A percentile compares a stretch with the other conserved stretches of the same genome.
Conservation (phyloP, 805 yeast genomes). For the Yamadazyma phyllophila region DNA sequence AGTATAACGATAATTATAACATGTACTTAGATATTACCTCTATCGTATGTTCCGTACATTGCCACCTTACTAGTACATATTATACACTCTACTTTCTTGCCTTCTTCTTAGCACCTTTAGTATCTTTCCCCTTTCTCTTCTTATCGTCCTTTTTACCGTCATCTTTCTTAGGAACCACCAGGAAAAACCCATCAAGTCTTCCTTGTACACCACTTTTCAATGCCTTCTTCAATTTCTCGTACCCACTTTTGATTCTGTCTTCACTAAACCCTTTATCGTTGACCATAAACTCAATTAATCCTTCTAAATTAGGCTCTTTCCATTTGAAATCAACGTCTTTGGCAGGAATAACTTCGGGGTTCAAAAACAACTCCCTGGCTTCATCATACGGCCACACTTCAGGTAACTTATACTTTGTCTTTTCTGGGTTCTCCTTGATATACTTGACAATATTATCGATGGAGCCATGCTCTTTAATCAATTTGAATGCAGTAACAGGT, state of each 20-base stretch:
- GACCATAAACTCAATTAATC: conserved; percentile 78
- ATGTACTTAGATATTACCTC: no score
- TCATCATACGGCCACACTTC: conserved; percentile 92
- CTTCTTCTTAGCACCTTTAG: conserved; percentile 26
- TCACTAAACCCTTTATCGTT: conserved; percentile 88
- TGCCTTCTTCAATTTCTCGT: conserved; percentile 79
- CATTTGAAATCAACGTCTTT: conserved; percentile 71
- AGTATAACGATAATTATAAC: no score
- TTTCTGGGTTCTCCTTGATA: conserved; percentile 52
- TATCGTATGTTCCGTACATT: no score
- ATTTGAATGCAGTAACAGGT: conserved; percentile 87
- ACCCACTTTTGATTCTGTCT: conserved; percentile 86
- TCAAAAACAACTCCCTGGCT: conserved; percentile 77
- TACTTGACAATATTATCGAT: conserved; percentile 74
- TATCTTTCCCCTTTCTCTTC: conserved; percentile 28
- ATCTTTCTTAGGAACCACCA: conserved; percentile 53
- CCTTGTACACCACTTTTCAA: conserved; percentile 86
- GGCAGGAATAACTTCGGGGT: conserved; percentile 75
- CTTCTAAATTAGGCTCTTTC: conserved; percentile 86
- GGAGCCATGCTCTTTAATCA: conserved; percentile 80
- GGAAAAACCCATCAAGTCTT: conserved; percentile 88
- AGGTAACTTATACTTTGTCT: conserved; percentile 76
- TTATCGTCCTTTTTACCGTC: conserved; percentile 23
- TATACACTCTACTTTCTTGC: conserved; percentile 15
- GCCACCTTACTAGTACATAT: neutral